Evolutionary conservation across 108 stramenopile species (phyloP).

Genomic region (Chaetoceros tenuissimus): DNA sequence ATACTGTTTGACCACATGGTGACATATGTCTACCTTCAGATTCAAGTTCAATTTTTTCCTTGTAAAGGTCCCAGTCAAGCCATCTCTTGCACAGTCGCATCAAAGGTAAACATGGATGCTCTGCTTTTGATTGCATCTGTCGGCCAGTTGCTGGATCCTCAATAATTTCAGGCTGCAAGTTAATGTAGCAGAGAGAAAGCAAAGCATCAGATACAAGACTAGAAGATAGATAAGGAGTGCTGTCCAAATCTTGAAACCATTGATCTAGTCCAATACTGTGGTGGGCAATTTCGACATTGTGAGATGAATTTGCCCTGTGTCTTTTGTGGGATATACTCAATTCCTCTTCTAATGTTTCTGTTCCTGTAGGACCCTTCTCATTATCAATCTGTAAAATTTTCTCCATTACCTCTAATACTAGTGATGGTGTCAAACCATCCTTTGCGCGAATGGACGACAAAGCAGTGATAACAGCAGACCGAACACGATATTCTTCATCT

Average conservation of each 20-base stretch:
- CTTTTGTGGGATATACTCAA: constrained; percentile 15
- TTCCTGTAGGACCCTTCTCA: constrained; percentile 46
- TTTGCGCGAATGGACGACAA: constrained; percentile 74
- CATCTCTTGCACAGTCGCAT: constrained; percentile 51
- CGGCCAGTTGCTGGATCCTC: constrained; percentile 63
- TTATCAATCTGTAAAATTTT: constrained; percentile 63
- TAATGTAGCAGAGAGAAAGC: constrained; percentile 65
- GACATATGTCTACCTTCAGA: constrained; percentile 24
- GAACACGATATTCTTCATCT: constrained; percentile 79
- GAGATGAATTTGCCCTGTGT: constrained; percentile 9
- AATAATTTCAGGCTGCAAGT: constrained; percentile 53
- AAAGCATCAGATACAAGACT: constrained; percentile 69
- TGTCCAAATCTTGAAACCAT: constrained; percentile 30
- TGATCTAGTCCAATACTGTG: background rate
- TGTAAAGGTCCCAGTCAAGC: constrained; percentile 83
- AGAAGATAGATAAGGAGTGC: constrained; percentile 55
- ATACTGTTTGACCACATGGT: constrained; percentile 52
- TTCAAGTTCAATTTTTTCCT: constrained; percentile 43
- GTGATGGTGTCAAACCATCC: constrained; percentile 69
- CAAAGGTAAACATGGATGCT: constrained; percentile 65
- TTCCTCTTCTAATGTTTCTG: constrained; percentile 64
- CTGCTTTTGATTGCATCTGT: constrained; percentile 40
- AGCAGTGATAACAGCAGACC: constrained; percentile 67
- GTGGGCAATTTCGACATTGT: constrained; percentile 15
- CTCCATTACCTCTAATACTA: constrained; percentile 56